Base-by-base conservation (phyloP, 2,329 filamentous ascomycete species). In the Paracamarosporium sp. region DNA sequence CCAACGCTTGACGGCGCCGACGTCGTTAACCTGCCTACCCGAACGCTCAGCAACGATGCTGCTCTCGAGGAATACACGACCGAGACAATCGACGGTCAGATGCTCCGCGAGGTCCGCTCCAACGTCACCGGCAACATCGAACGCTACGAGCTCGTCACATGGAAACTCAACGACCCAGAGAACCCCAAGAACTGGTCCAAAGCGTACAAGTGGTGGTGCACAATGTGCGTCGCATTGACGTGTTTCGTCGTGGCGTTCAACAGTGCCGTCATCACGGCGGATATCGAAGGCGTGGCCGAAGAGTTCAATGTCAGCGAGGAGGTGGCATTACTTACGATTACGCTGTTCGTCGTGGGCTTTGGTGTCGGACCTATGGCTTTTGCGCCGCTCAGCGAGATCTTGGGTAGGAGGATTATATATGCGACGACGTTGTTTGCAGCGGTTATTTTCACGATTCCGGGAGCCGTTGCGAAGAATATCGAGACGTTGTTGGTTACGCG, bases 151-250 rank as follows among this genome's bases (percentile, higher is more conserved):
- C 79, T 91, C 9, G 88, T 91, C 31, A 90, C 88, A 0, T 96
- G 95, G 70, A 85, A 82, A 4, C 83, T 88, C 2, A 80, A 87
- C 57, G 91, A 95, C 72, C 85, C 86, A 0, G 90, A 88, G 62
- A 94, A 94, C 69, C 91, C 92, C 0, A 94, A 94, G 82, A 95
- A 94, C 76, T 95, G 90, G 90, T 86, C 84, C 55, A 92, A 92
- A 75, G 80, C 78, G 1, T 89, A 81, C 75, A 95, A 93, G 77
- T 94, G 91, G 91, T 79, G 70, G 67, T 89, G 86, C 70, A 97
- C 92, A 24, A 92, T 96, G 89, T 87, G 92, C 15, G 91, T 96
- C 0, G 90, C 92, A 0, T 30, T 80, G 0, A 81, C 79, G 1
- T 82, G 80, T 63, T 81, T 82, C 56, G 77, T 77, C 3, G 78